A percentile compares a stretch with the other conserved stretches of the same genome.
Conservation (phyloP, 1,284 basidiomycete species). For the Naganishia sp. region DNA sequence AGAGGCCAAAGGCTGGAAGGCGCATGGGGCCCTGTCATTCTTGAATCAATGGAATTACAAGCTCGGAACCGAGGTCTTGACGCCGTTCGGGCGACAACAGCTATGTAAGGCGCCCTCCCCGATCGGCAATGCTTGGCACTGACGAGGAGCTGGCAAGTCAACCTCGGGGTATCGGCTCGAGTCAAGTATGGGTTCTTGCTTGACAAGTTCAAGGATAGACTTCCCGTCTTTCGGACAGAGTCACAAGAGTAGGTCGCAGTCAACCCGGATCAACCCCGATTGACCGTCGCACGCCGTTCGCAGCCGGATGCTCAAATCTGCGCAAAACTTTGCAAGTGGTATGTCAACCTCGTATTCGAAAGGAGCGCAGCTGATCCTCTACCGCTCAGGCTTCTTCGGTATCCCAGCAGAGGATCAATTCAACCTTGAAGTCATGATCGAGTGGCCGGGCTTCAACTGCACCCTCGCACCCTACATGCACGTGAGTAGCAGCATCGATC, state of each 20-base stretch:
- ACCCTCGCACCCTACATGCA: constrained; percentile 56
- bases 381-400: constrained; percentile 50
- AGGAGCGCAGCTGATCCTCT: not conserved
- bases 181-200: constrained; percentile 54
- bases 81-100: constrained; percentile 66
- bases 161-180: constrained; percentile 51
- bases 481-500: constrained; percentile 37
- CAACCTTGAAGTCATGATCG: constrained; percentile 55
- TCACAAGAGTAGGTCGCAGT: constrained; percentile 50
- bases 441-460: constrained; percentile 56
- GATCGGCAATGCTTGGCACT: not conserved
- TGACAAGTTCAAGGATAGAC: constrained; percentile 48
- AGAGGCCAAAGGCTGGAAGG: constrained; percentile 57
- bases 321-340: constrained; percentile 56
- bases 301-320: constrained; percentile 56
- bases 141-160: constrained; percentile 37
- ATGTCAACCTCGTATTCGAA: constrained; percentile 10
- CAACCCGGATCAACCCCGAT: not conserved
- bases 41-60: constrained; percentile 57
- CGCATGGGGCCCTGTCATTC: constrained; percentile 56
- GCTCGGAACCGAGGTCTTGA: constrained; percentile 57
- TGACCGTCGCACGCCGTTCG: not conserved
- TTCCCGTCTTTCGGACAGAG: constrained; percentile 56
- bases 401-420: constrained; percentile 54
- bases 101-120: constrained; percentile 37